A percentile compares a stretch with the other conserved stretches of the same genome.
phyloP scores from a whole-genome alignment of 805 yeast genomes.

The Nakazawaea peltata region DNA sequence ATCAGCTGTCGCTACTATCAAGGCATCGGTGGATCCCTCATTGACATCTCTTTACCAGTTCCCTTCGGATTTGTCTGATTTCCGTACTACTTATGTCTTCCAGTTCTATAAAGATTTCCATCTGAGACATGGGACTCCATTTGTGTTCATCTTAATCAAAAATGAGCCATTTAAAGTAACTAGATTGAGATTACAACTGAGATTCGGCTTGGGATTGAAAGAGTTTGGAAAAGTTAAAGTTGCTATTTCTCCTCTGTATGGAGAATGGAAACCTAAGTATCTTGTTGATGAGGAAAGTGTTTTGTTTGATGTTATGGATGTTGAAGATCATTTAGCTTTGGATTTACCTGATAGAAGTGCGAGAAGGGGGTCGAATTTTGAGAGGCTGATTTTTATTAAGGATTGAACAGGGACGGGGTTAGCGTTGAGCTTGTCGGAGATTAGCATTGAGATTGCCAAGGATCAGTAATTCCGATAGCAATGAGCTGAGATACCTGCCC shows the following conservation, averaged over 20 bases:
- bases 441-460: too few species aligned
- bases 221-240: constrained; percentile 73
- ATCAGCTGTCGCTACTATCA: background rate
- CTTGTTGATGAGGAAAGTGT: constrained; percentile 46
- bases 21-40: background rate
- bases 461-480: too few species aligned
- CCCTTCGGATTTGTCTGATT: constrained; percentile 2
- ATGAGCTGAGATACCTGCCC: too few species aligned
- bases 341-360: constrained; percentile 83
- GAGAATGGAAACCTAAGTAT: constrained; percentile 31
- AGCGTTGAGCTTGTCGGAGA: too few species aligned
- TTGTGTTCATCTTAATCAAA: constrained; percentile 62
- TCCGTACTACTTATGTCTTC: constrained; percentile 23
- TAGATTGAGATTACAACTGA: constrained; percentile 55
- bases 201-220: constrained; percentile 68
- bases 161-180: constrained; percentile 60
- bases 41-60: background rate
- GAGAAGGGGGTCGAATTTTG: constrained; percentile 40
- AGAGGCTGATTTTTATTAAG: constrained; percentile 54
- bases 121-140: constrained; percentile 76
- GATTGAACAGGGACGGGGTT: too few species aligned
- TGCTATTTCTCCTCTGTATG: constrained; percentile 39
- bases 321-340: constrained; percentile 56
- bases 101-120: constrained; percentile 70
- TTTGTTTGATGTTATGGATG: constrained; percentile 46